Evolutionary conservation across 1,284 basidiomycete species (phyloP).

Genomic region (Tilletia caries): DNA sequence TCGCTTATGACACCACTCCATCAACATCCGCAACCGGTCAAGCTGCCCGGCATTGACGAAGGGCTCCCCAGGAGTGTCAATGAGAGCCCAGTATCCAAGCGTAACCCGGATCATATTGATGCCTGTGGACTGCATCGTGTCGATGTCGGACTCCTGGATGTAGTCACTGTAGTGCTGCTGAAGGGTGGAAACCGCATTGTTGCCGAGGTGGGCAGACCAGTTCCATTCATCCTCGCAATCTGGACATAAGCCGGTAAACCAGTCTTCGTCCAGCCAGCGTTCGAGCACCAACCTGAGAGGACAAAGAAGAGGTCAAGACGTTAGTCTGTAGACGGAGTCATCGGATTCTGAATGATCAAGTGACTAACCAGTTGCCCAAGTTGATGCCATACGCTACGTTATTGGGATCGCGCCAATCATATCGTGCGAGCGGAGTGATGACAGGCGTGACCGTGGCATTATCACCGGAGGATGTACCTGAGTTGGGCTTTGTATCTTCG

Average conservation of each 20-base stretch:
- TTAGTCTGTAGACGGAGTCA: too few species aligned
- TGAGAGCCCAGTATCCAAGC: conserved; percentile 53
- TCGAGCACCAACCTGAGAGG: too few species aligned
- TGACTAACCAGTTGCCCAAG: conserved; percentile 47
- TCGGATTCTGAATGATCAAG: too few species aligned
- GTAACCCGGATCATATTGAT: conserved; percentile 55
- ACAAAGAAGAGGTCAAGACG: too few species aligned
- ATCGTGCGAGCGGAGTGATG: conserved; percentile 39
- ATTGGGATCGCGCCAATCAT: conserved; percentile 46
- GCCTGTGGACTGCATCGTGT: conserved; percentile 44
- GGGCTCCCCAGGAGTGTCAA: conserved; percentile 36
- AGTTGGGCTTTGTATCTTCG: background rate
- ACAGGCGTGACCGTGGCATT: conserved; percentile 14
- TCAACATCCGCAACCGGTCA: conserved; percentile 39
- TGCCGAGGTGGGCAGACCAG: conserved; percentile 47
- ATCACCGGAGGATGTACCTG: background rate
- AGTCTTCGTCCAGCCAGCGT: conserved; percentile 56
- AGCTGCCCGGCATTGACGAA: conserved; percentile 37
- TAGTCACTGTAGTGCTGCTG: conserved; percentile 53
- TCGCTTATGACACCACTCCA: conserved; percentile 50
- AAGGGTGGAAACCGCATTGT: conserved; percentile 30
- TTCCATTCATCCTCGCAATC: conserved; percentile 54
- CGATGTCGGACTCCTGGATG: conserved; percentile 55
- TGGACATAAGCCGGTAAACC: conserved; percentile 53
- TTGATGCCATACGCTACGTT: conserved; percentile 48